Base-by-base conservation (phyloP, 164 flowering plant genomes). In the Taxillus chinensis region DNA sequence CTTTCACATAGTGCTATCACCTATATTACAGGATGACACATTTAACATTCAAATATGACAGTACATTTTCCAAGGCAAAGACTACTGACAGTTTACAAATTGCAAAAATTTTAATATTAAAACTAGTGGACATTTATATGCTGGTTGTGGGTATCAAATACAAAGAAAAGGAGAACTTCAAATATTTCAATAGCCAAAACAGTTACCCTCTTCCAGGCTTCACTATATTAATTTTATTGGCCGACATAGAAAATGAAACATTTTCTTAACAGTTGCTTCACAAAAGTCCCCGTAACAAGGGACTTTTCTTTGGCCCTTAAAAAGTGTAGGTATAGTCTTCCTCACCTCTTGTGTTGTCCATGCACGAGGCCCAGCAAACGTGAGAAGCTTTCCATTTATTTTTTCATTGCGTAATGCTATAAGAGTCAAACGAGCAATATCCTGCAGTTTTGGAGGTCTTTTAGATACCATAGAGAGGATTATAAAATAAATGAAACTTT, bases 311-410 rank as follows among this genome's bases (percentile, higher is more conserved):
- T 41, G 10, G 49, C 12, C 13, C n/a, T 42, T 11, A 42, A 48
- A 38, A 48, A 50, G 39, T 17, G 10, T 5, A 39, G 13, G 49
- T 40, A 53, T 10, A 56, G 13, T 41, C 41, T 13, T 62, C 42
- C 54, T 62, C 83, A 90, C 98, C 95, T 93, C 98, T 74, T 93
- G 98, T 51, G 97, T 88, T 63, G 98, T 90, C 98, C 97, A 90
- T 57, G 98, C 97, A 65, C 97, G 95, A 76, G 98, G 96, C 13
- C 98, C 98, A 51, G 96, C 84, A 78, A 90, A 93, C 1, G 98
- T 93, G 60, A 90, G 81, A 75, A 88, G 90, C 77, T 82, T 84
- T 65, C 89, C 85, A 41, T 80, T 81, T 8, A 88, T 64, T 38
- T 79, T 88, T 71, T 88, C 97, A 79, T 90, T 90, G 11, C 98